Evolutionary conservation across 805 yeast species (phyloP).

Genomic region (Ogataea allantospora): DNA sequence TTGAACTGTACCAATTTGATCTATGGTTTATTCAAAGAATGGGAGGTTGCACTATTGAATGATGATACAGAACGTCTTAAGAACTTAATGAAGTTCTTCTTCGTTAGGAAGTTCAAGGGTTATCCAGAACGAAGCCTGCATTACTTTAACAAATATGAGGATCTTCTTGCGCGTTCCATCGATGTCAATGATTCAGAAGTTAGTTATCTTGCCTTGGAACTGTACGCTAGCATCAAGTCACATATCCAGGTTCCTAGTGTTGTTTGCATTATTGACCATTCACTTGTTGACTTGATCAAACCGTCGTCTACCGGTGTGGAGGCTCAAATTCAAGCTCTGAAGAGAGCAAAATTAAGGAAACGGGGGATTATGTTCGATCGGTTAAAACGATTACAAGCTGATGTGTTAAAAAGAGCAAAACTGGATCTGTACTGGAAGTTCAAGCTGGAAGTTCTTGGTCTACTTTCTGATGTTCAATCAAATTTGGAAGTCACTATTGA

Average conservation of each 20-base stretch:
- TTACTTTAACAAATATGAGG: slow-evolving; percentile 47
- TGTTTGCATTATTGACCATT: slow-evolving; percentile 51
- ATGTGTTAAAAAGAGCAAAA: slow-evolving; percentile 29
- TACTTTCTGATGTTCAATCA: slow-evolving; percentile 52
- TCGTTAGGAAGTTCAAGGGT: slow-evolving; percentile 54
- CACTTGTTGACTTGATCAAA: slow-evolving; percentile 43
- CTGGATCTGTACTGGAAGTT: slow-evolving; percentile 54
- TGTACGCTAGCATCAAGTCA: slow-evolving; percentile 42
- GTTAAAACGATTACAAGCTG: slow-evolving; percentile 42
- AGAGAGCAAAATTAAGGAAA: slow-evolving; percentile 61
- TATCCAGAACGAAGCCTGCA: slow-evolving; percentile 57
- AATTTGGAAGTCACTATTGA: slow-evolving; percentile 48
- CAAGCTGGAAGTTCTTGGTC: slow-evolving; percentile 45
- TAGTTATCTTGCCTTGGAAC: slow-evolving; percentile 49
- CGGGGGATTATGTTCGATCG: slow-evolving; percentile 41
- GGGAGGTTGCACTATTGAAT: slow-evolving; percentile 43
- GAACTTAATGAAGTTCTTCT: slow-evolving; percentile 60
- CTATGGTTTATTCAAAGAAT: slow-evolving; percentile 44
- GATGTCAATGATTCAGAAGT: slow-evolving; percentile 55
- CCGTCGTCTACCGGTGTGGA: slow-evolving; percentile 60
- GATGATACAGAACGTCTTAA: slow-evolving; percentile 56
- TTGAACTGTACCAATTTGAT: slow-evolving; percentile 52
- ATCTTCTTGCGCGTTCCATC: slow-evolving; percentile 53
- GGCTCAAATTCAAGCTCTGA: slow-evolving; percentile 56
- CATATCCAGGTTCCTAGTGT: slow-evolving; percentile 47